phyloP scores from a whole-genome alignment of 2,329 filamentous ascomycete genomes.

The Fusarium devonianum region DNA sequence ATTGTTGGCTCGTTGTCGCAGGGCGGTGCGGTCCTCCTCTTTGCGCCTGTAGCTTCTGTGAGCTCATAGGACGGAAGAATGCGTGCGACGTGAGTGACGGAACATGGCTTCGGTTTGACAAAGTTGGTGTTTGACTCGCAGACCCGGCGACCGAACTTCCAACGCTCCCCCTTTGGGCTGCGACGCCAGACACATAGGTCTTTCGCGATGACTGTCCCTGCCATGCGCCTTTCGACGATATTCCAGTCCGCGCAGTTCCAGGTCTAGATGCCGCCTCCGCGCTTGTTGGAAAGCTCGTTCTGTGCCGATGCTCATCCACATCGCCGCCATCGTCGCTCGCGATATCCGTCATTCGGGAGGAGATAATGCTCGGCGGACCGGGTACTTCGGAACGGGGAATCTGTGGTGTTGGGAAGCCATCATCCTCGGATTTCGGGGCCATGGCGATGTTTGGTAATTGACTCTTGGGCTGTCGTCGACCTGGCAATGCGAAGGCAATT shows the following conservation, averaged over 20 bases:
- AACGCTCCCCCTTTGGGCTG: slow-evolving; percentile 54
- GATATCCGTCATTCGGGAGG: slow-evolving; percentile 74
- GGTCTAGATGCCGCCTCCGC: slow-evolving; percentile 59
- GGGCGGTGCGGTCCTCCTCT: slow-evolving; percentile 65
- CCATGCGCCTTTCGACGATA: slow-evolving; percentile 55
- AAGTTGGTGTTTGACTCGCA: slow-evolving; percentile 61
- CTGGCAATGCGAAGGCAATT: slow-evolving; percentile 20
- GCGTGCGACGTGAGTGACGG: slow-evolving; percentile 87
- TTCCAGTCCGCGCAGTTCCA: slow-evolving; percentile 60
- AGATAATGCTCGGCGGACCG: slow-evolving; percentile 70
- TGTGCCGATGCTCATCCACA: slow-evolving; percentile 43
- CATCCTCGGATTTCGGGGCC: slow-evolving; percentile 51
- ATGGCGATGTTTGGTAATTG: slow-evolving; percentile 41
- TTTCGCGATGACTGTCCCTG: slow-evolving; percentile 65
- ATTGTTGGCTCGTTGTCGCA: slow-evolving; percentile 49
- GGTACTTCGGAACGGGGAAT: slow-evolving; percentile 52
- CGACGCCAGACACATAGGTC: slow-evolving; percentile 51
- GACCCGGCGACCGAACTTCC: slow-evolving; percentile 58
- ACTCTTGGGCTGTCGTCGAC: slow-evolving; percentile 25
- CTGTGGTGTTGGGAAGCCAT: slow-evolving; percentile 50
- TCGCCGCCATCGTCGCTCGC: slow-evolving; percentile 63
- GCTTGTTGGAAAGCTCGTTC: slow-evolving; percentile 45
- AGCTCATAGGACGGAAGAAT: slow-evolving; percentile 97
- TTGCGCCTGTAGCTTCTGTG: slow-evolving; percentile 91
- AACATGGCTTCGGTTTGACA: slow-evolving; percentile 84